Evolutionary conservation across 2,329 filamentous ascomycete species (phyloP).

Genomic region (Exophiala sp.): DNA sequence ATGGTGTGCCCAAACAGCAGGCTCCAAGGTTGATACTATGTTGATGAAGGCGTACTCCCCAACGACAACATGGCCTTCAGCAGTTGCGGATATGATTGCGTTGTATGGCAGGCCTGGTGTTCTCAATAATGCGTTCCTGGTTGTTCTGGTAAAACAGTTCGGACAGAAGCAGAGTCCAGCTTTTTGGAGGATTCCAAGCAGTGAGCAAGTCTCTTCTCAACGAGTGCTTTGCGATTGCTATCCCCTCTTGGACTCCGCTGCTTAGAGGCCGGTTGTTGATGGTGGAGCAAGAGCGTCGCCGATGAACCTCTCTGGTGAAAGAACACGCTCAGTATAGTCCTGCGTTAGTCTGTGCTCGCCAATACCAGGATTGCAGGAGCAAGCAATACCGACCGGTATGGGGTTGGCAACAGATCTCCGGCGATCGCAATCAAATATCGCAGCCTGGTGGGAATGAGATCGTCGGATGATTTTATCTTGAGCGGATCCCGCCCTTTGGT

Average conservation of each 20-base stretch:
- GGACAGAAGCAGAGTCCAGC: too few species aligned
- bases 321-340: conserved; percentile 9
- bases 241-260: neutral
- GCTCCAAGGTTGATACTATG: neutral
- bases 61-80: neutral
- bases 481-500: conserved; percentile 10
- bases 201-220: neutral
- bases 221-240: neutral
- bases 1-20: neutral
- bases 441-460: conserved; percentile 9
- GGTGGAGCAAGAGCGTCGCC: neutral
- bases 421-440: conserved; percentile 25
- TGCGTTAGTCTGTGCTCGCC: conserved; percentile 16
- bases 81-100: neutral
- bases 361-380: conserved; percentile 1
- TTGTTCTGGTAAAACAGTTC: neutral
- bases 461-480: conserved; percentile 8
- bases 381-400: conserved; percentile 13
- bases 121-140: neutral
- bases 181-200: too few species aligned
- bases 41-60: neutral
- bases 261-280: neutral
- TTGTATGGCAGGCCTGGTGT: too few species aligned
- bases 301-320: conserved; percentile 1
- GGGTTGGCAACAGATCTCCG: conserved; percentile 15